A percentile compares a stretch with the other conserved stretches of the same genome.
Conservation (phyloP, 2,329 filamentous ascomycete species). For the Fusarium nanum region DNA sequence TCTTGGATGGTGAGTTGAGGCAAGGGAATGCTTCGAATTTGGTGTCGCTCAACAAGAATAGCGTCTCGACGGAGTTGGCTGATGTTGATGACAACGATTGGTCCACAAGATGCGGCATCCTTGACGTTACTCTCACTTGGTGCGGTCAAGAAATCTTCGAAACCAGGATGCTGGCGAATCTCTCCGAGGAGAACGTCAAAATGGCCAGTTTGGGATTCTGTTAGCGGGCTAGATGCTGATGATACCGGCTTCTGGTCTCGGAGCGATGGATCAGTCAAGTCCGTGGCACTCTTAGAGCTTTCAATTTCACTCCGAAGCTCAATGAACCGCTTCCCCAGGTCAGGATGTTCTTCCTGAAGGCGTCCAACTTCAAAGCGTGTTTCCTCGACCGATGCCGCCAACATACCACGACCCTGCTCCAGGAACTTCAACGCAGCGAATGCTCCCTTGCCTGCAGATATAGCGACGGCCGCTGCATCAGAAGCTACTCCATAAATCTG, state of each 20-base stretch:
- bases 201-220: background rate
- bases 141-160: background rate
- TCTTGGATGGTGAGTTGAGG: background rate
- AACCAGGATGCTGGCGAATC: background rate
- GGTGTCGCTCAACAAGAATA: background rate
- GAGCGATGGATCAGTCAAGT: background rate
- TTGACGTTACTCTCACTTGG: background rate
- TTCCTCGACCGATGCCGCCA: background rate
- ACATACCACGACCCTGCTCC: background rate
- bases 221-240: background rate
- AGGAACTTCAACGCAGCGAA: background rate
- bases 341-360: background rate
- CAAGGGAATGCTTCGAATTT: background rate
- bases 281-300: accelerated
- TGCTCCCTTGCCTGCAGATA: too few species aligned
- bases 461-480: too few species aligned
- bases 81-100: background rate
- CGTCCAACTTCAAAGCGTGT: background rate
- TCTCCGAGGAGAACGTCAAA: background rate
- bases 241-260: background rate
- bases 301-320: background rate
- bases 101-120: accelerated
- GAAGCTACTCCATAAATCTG: too few species aligned
- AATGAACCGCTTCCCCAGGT: background rate
- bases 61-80: background rate